Conservation (phyloP, 768 basidiomycete genomes). For the Lactarius trivialis region DNA sequence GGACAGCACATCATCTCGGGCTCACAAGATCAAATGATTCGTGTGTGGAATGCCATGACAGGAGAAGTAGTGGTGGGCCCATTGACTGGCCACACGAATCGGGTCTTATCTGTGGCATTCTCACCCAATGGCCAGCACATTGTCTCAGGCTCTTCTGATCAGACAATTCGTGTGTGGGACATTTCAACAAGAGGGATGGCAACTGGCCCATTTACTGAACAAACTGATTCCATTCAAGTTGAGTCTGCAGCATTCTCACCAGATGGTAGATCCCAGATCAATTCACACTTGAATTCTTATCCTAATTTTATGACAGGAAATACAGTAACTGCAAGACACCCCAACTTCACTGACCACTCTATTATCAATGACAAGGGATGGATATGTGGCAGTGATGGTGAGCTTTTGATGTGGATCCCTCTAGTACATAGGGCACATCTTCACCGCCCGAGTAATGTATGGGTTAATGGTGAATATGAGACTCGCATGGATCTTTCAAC, state of each 20-base stretch:
- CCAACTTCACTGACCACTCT: neutral
- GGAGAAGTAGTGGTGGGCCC: no score
- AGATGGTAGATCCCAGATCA: neutral
- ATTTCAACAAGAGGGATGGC: no score
- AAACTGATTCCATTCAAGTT: conserved; percentile 7
- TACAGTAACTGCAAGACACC: neutral
- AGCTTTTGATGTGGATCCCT: neutral
- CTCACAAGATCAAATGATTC: no score
- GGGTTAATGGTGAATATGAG: neutral
- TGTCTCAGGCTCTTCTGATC: no score
- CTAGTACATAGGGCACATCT: neutral
- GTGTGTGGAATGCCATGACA: no score
- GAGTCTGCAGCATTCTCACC: no score
- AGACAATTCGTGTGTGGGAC: neutral
- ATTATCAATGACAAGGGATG: neutral
- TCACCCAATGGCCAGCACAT: neutral
- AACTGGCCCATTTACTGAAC: neutral
- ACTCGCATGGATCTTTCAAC: neutral
- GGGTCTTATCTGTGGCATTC: neutral
- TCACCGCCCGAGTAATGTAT: neutral
- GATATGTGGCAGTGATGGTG: neutral
- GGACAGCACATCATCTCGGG: conserved; percentile 29
- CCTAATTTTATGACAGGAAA: neutral
- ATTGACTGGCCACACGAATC: neutral
- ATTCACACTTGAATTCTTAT: neutral